Evolutionary conservation across 2,329 filamentous ascomycete species (phyloP).

Genomic region (Coccinonectria pachysandricola): DNA sequence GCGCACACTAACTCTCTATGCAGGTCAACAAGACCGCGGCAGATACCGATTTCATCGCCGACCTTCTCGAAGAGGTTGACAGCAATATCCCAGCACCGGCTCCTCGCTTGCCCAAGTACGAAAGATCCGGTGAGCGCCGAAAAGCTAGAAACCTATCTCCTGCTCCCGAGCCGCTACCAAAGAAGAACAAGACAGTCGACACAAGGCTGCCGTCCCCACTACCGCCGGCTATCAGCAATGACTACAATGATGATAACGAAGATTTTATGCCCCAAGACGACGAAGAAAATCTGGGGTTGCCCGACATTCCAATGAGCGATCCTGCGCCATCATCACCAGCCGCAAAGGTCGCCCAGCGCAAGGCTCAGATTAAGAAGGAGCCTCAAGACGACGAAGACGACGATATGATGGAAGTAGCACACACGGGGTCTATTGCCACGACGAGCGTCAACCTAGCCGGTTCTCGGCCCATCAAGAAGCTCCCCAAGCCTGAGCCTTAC

Average conservation of each 20-base stretch:
- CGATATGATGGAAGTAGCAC: conserved; percentile 77
- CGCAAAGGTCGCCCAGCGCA: conserved; percentile 66
- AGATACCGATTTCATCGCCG: conserved; percentile 78
- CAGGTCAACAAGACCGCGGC: conserved; percentile 72
- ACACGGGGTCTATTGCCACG: conserved; percentile 57
- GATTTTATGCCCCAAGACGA: conserved; percentile 46
- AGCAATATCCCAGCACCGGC: conserved; percentile 51
- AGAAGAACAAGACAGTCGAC: conserved; percentile 46
- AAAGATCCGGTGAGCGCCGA: conserved; percentile 66
- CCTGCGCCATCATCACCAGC: conserved; percentile 79
- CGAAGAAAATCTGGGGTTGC: conserved; percentile 41
- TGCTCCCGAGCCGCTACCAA: conserved; percentile 43
- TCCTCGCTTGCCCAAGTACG: conserved; percentile 47
- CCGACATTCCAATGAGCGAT: conserved; percentile 70
- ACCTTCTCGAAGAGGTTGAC: conserved; percentile 80
- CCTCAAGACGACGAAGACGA: conserved; percentile 61
- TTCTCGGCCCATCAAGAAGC: conserved; percentile 60
- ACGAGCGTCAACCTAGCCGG: conserved; percentile 78
- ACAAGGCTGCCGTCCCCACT: conserved; percentile 36
- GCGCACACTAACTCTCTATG: conserved; percentile 6
- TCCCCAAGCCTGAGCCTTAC: conserved; percentile 55
- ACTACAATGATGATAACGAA: conserved; percentile 53
- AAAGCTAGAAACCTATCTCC: conserved; percentile 76
- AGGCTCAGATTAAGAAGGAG: conserved; percentile 41
- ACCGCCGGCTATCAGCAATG: conserved; percentile 26